These are phyloP conservation scores for Trypanosoma melophagium DNA, from an alignment of 208 protist species.

Conservation along the genomic window DNA sequence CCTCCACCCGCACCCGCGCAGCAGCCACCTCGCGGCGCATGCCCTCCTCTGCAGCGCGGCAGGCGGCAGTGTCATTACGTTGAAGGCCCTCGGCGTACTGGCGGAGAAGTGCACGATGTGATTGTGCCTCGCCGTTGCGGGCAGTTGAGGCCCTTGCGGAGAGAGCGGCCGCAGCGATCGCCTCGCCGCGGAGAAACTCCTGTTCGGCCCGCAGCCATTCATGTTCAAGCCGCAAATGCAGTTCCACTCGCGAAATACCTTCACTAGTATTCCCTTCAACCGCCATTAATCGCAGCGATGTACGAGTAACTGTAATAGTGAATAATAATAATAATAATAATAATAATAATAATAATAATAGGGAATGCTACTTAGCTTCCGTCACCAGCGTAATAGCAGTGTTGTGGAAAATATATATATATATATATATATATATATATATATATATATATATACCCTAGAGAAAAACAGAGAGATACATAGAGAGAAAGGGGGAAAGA, in stretches of 20 bases:
- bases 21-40: slow-evolving; percentile 37
- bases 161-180: slow-evolving; percentile 32
- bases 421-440: neutral
- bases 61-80: slow-evolving; percentile 27
- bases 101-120: slow-evolving; percentile 42
- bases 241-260: slow-evolving; percentile 10
- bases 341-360: too few species aligned
- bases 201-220: slow-evolving; percentile 43
- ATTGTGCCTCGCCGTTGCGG: slow-evolving; percentile 40
- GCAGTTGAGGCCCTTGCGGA: slow-evolving; percentile 53
- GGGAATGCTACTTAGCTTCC: too few species aligned
- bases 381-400: neutral
- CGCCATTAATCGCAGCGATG: too few species aligned
- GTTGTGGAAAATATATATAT: neutral
- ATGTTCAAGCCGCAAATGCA: slow-evolving; percentile 51
- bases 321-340: too few species aligned
- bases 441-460: neutral
- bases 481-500: neutral
- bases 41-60: slow-evolving; percentile 31
- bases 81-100: slow-evolving; percentile 48
- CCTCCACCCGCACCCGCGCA: slow-evolving; percentile 25
- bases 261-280: too few species aligned
- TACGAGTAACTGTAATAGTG: too few species aligned
- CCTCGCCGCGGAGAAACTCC: slow-evolving; percentile 43
- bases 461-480: neutral